Base-by-base conservation (phyloP, 371 early-diverging fungal genomes). In the Syncephalis plumigaleata region DNA sequence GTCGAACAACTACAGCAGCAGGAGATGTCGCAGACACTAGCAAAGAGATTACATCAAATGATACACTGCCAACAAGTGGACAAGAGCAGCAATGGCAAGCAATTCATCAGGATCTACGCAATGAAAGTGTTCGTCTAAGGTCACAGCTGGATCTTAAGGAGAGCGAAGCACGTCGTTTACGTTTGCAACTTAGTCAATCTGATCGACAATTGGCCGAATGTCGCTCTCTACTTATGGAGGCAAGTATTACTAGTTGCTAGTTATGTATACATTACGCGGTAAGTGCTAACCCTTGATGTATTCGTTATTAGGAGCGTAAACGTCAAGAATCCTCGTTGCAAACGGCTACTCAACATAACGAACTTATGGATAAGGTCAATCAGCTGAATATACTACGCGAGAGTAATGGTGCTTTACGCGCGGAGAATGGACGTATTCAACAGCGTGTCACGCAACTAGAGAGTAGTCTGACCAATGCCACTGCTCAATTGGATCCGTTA, bases 371-470 rank as follows among this genome's bases (percentile, higher is more conserved):
- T 46, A 75, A 76, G 61, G 59, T 75, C 44, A 68, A 79, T 49
- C 70, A 78, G 44, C 48, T 71, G 36, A 68, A 67, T 53, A 48
- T 82, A 18, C 55, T 84, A 36, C 74, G 78, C 9, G 86, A 83
- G 46, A 75, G 75, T 36, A 85, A 85, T 55, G 54, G 66, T 4
- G 71, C 71, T 2, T 57, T 85, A 44, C 72, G 84, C 2, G 50
- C 61, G 2, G 75, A 80, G 50, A 63, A 66, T 26, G 63, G 68
- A 39, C 58, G 59, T 1, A 49, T 60, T 23, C 48, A 50, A 26
- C 49, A 46, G 38, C 56, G 61, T 16, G 52, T 68, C 1, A 27
- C 26, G 1, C 22, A 40, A 5, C 49, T 70, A 22, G 71, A 73
- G 40, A 45, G 27, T 1, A 50, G 47, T 16, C 39, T 62, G 1